A percentile compares a stretch with the other conserved stretches of the same genome.
Evolutionary conservation across 768 basidiomycete species (phyloP).

Genomic region (Rhizopogon vulgaris): DNA sequence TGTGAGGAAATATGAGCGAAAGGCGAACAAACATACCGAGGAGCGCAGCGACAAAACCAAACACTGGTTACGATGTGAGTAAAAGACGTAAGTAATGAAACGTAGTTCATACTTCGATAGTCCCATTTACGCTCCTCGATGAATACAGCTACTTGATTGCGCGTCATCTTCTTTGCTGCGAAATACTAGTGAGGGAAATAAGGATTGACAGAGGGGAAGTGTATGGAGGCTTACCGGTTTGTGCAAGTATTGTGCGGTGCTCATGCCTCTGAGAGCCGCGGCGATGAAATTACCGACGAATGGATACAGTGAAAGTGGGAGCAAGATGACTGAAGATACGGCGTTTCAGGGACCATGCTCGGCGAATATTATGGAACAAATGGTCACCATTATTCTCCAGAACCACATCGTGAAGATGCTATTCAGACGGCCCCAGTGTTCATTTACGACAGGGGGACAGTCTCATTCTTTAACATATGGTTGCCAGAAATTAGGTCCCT

Average conservation of each 20-base stretch:
- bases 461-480: conserved; percentile 82
- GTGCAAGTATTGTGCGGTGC: conserved; percentile 65
- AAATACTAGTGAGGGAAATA: conserved; percentile 54
- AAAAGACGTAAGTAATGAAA: background rate
- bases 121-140: conserved; percentile 90
- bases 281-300: conserved; percentile 56
- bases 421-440: conserved; percentile 13
- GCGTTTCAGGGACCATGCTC: background rate
- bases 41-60: conserved; percentile 80
- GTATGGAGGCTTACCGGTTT: conserved; percentile 41
- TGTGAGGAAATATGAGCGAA: background rate
- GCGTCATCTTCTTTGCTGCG: conserved; percentile 75
- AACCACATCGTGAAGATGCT: conserved; percentile 12
- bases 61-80: conserved; percentile 38
- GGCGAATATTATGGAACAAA: background rate
- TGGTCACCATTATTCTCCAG: conserved; percentile 11
- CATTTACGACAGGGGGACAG: conserved; percentile 40
- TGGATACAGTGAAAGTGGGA: conserved; percentile 64
- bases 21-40: conserved; percentile 43
- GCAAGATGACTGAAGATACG: conserved; percentile 40
- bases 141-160: conserved; percentile 62
- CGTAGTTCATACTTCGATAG: conserved; percentile 52
- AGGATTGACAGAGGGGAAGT: background rate
- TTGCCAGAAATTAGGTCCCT: conserved; percentile 78
- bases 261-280: conserved; percentile 61